phyloP scores from a whole-genome alignment of 2,329 filamentous ascomycete species.

The Bretziella fagacearum region DNA sequence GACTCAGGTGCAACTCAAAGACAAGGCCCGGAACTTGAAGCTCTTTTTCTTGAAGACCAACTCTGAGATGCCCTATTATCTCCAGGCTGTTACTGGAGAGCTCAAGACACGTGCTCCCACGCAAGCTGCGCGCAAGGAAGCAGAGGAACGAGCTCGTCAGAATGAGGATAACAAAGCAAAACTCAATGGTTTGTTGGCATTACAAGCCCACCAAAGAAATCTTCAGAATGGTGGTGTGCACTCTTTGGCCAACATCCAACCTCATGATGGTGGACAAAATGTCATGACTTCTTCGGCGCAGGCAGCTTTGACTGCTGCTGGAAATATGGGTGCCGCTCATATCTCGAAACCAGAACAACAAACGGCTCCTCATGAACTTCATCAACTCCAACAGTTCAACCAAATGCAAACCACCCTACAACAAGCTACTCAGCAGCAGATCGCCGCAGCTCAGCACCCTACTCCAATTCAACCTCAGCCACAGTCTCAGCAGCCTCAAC shows the following conservation, averaged over 20 bases:
- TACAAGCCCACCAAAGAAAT: slow-evolving; percentile 17
- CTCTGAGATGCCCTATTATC: slow-evolving; percentile 75
- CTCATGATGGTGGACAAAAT: slow-evolving; percentile 19
- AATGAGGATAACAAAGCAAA: slow-evolving; percentile 43
- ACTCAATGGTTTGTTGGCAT: slow-evolving; percentile 29
- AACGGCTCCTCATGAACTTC: slow-evolving; percentile 10
- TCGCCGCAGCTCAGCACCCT: background rate
- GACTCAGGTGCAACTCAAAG: slow-evolving; percentile 82
- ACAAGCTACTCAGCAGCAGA: slow-evolving; percentile 20
- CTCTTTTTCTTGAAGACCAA: slow-evolving; percentile 84
- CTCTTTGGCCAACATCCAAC: slow-evolving; percentile 20
- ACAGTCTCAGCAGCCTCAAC: slow-evolving; percentile 9
- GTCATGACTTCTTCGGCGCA: slow-evolving; percentile 15
- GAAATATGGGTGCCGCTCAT: background rate
- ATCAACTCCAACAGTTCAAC: slow-evolving; percentile 18
- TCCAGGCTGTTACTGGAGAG: slow-evolving; percentile 78
- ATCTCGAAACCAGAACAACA: slow-evolving; percentile 5
- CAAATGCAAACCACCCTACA: slow-evolving; percentile 19
- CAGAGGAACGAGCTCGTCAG: slow-evolving; percentile 38
- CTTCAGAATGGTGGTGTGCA: slow-evolving; percentile 19
- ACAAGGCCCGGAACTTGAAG: slow-evolving; percentile 80
- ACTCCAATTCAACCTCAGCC: slow-evolving; percentile 12
- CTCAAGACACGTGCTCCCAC: slow-evolving; percentile 69
- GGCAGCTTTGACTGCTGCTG: slow-evolving; percentile 12
- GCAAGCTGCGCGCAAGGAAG: slow-evolving; percentile 51